Evolutionary conservation across 345 rosid species (phyloP).

Genomic region (Brassica cretica): DNA sequence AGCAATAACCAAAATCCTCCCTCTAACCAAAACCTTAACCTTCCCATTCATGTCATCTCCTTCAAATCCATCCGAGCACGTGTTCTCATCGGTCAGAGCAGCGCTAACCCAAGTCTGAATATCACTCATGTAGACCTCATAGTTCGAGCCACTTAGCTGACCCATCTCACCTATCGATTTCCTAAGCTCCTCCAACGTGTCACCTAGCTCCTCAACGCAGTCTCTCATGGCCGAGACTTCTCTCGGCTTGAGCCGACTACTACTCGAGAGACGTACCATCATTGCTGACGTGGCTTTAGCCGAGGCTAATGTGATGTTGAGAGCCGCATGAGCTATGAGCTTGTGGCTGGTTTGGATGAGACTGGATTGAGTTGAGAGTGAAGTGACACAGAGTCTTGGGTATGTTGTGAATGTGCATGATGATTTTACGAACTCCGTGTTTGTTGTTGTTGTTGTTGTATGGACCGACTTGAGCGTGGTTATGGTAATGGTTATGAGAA

Average conservation of each 20-base stretch:
- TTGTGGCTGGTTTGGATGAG: constrained; percentile 67
- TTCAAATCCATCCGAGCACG: constrained; percentile 71
- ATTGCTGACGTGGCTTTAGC: constrained; percentile 45
- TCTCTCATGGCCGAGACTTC: constrained; percentile 63
- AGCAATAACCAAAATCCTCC: constrained; percentile 45
- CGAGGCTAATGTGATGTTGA: constrained; percentile 52
- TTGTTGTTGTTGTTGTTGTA: constrained; percentile 15
- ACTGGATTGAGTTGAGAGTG: constrained; percentile 59
- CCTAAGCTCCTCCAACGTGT: constrained; percentile 55
- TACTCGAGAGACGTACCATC: constrained; percentile 52
- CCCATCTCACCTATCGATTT: constrained; percentile 63
- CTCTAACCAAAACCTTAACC: constrained; percentile 43
- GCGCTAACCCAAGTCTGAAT: constrained; percentile 84
- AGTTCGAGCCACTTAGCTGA: constrained; percentile 35
- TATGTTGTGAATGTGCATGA: constrained; percentile 64
- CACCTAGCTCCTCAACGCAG: constrained; percentile 65
- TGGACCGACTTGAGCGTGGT: constrained; percentile 20
- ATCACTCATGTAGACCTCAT: constrained; percentile 46
- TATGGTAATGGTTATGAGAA: constrained; percentile 16
- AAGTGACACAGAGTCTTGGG: constrained; percentile 58
- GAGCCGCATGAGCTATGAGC: constrained; percentile 67
- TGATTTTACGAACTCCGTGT: constrained; percentile 58
- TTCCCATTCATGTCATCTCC: constrained; percentile 47
- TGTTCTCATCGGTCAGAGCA: constrained; percentile 66
- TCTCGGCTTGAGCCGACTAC: constrained; percentile 44